Base-by-base conservation (phyloP, 345 rosid genomes). In the Carallia brachiata region DNA sequence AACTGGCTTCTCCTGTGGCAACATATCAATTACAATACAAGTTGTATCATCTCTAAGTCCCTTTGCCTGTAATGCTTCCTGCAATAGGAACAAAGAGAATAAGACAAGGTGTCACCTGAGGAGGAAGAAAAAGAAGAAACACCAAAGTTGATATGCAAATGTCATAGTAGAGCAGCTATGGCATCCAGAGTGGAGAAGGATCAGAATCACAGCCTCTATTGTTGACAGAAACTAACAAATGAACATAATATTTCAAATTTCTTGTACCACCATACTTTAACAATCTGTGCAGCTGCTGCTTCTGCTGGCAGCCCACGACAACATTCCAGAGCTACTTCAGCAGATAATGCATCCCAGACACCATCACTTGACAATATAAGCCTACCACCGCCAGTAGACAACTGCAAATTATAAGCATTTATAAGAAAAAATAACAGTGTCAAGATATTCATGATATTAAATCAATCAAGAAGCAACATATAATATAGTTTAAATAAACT, bases 41-140 rank as follows among this genome's bases (percentile, higher is more conserved):
- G 99, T 92, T 55, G 99, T 96, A 77, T 96, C 99, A 86, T 96
- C 99, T 67, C 98, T 81, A 70, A 96, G 89, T 72, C 99, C 99
- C 79, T 90, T 92, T 52, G 73, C 63, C 61, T 83, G 86, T 57
- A 95, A 76, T 66, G 99, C 90, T 84, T 90, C 99, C 99, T 96
- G 85, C 68, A 66, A 57, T 78, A 66, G 36, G 67, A 81, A 68
- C 18, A 55, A 39, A 58, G 48, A 69, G 48, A 71, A 56, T 36
- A 59, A 57, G 48, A 63, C 23, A 39, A 16, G 12, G 6, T 54
- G 50, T 44, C 31, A 56, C 1, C 7, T 7, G 9, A 44, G 18
- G 58, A 32, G 62, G 12, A 54, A 79, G 15, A 34, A 65, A 63
- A 58, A 65, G 40, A 47, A 62, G 61, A 53, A 40, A 8, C 34